Evolutionary conservation across 2,329 filamentous ascomycete genomes (phyloP), one percentile per base, ranked within the genome.

Genomic region (Scleromitrula shiraiana): DNA sequence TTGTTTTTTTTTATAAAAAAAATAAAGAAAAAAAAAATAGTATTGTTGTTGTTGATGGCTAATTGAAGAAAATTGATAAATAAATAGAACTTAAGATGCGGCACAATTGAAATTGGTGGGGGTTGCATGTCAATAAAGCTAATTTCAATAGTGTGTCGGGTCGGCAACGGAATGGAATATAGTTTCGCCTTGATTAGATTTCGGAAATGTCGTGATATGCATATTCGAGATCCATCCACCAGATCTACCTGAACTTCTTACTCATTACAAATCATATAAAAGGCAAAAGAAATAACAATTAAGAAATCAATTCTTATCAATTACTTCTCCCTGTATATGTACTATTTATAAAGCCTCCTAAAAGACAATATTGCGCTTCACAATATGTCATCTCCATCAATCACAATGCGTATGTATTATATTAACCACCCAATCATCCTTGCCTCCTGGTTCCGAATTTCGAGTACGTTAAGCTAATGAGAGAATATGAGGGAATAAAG

Each of bases 331-430:
- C 17, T 42, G 38, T 48, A 48, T 23, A 54, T 56, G 44, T 56
- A 52, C 41, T 58, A 54, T 41, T 46, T 53, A 39, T 49, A 51
- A 51, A 55, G 32, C 27, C 54, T 55, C n/a, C 32, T 53, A 41
- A 37, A 50, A 23, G 39, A 49, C 47, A 49, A 59, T 49, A 46
- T 30, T 38, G 20, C 14, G 17, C 45, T 46, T 40, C 43, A 51
- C 30, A 56, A 42, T 53, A 64, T 63, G 61, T 54, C 56, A 33
- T 56, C 60, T 12, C 51, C 51, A 52, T 45, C 53, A 50, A 46
- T 53, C 43, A 53, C 55, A 50, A 59, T 64, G 44, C 53, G 62
- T 62, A 59, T 48, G 57, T 53, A 24, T 47, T 33, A 41, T 27
- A n/a, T n/a, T n/a, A n/a, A n/a, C n/a, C n/a, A n/a, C n/a, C n/a